Percentiles rank a stretch among this genome's conserved stretches.
phyloP scores from a whole-genome alignment of 2,329 filamentous ascomycete genomes.

The Colletotrichum sp. region DNA sequence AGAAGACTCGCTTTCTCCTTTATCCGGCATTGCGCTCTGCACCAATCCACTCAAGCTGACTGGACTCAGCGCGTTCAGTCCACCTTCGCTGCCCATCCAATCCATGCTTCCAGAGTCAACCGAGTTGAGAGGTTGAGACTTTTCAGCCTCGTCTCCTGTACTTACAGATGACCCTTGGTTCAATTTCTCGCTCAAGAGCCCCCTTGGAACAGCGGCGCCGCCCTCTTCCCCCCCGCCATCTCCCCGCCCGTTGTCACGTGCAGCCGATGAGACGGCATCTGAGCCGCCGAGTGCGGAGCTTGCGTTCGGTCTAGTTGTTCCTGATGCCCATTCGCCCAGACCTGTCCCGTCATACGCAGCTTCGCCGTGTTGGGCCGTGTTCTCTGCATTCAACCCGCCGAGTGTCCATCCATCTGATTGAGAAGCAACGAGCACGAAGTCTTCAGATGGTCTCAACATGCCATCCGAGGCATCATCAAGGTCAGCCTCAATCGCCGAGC shows the following conservation, averaged over 20 bases:
- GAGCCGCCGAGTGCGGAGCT: not conserved
- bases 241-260: not conserved
- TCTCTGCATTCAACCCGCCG: slow-evolving; percentile 23
- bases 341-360: slow-evolving; percentile 26
- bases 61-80: slow-evolving; percentile 28
- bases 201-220: not conserved
- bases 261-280: not conserved
- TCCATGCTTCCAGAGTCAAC: slow-evolving; percentile 17
- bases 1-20: slow-evolving; percentile 18
- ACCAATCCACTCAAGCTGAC: slow-evolving; percentile 36
- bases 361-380: slow-evolving; percentile 11
- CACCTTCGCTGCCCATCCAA: slow-evolving; percentile 26
- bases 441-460: slow-evolving; percentile 14
- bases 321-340: slow-evolving; percentile 29
- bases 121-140: not conserved
- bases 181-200: not conserved
- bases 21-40: slow-evolving; percentile 28
- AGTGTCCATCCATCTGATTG: slow-evolving; percentile 32
- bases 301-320: slow-evolving; percentile 15
- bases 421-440: slow-evolving; percentile 29
- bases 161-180: not conserved
- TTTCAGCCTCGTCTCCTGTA: not conserved
- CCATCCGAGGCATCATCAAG: slow-evolving; percentile 12
- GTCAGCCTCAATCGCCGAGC: slow-evolving; percentile 32
- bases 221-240: not conserved